Evolutionary conservation across 1,284 basidiomycete genomes (phyloP).

Genomic region (Exobasidium cylindrosporum): DNA sequence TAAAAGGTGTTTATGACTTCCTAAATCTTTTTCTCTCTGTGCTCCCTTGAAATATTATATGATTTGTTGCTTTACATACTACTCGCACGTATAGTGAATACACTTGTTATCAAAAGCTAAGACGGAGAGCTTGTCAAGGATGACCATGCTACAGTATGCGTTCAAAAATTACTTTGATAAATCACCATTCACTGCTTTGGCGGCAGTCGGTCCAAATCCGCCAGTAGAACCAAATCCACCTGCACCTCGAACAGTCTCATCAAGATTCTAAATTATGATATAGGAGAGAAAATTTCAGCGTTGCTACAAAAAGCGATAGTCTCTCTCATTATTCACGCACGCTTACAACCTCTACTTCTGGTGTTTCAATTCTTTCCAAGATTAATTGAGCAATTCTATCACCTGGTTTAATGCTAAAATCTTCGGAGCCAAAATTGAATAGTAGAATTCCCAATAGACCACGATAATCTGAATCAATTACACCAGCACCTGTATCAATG

Average conservation of each 20-base stretch:
- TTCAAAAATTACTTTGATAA: no score
- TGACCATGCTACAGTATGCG: no score
- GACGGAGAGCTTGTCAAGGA: no score
- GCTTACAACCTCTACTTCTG: slow-evolving; percentile 78
- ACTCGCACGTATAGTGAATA: no score
- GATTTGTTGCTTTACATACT: no score
- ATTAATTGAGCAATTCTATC: slow-evolving; percentile 94
- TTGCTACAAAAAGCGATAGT: background rate
- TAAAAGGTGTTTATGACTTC: no score
- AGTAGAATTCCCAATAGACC: slow-evolving; percentile 88
- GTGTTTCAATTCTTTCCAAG: slow-evolving; percentile 82
- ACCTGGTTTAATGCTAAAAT: slow-evolving; percentile 84
- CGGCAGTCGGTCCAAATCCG: slow-evolving; percentile 38
- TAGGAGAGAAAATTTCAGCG: background rate
- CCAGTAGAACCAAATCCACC: slow-evolving; percentile 94
- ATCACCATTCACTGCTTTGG: no score
- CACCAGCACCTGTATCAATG: slow-evolving; percentile 94
- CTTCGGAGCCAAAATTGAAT: slow-evolving; percentile 79
- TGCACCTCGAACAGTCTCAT: slow-evolving; percentile 77
- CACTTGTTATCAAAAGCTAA: no score
- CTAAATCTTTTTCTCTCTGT: no score
- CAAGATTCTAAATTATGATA: slow-evolving; percentile 64
- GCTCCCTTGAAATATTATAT: no score
- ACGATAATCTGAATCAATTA: slow-evolving; percentile 93
- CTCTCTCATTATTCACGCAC: slow-evolving; percentile 59